Percentiles rank a stretch among this genome's conserved stretches.
These are phyloP conservation scores for Penicillium frequentans DNA, from an alignment of 2,329 filamentous ascomycete species.

Conservation along the genomic window DNA sequence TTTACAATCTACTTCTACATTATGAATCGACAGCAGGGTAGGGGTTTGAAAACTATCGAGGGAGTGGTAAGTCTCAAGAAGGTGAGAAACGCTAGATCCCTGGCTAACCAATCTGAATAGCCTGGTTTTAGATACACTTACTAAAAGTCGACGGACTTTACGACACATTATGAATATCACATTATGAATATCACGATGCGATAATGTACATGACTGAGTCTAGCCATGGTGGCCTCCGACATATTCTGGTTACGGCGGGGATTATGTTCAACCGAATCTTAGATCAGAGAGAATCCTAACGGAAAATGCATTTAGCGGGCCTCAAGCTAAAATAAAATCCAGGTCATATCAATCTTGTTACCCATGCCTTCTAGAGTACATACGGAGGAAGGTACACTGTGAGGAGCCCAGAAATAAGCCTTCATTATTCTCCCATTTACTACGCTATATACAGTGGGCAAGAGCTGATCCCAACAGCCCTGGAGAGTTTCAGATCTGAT, in stretches of 20 bases:
- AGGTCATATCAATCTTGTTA: too few relatives aligned
- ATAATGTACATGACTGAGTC: background rate
- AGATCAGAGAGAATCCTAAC: background rate
- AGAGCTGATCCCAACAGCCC: too few relatives aligned
- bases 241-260: background rate
- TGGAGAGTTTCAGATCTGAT: too few relatives aligned
- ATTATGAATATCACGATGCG: background rate
- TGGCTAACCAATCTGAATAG: slow-evolving; percentile 13
- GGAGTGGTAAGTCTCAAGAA: slow-evolving; percentile 32
- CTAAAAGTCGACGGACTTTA: slow-evolving; percentile 13
- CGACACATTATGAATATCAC: background rate
- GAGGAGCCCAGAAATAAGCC: too few relatives aligned
- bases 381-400: too few relatives aligned
- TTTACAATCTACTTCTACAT: slow-evolving; percentile 57
- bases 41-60: slow-evolving; percentile 53
- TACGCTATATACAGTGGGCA: too few relatives aligned
- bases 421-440: too few relatives aligned
- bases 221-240: background rate
- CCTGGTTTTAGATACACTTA: slow-evolving; percentile 37
- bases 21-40: slow-evolving; percentile 51
- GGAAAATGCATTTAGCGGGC: background rate
- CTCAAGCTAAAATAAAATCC: background rate
- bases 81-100: too few relatives aligned
- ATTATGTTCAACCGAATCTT: background rate
- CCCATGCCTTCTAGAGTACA: too few relatives aligned